Evolutionary conservation across 208 protist species (phyloP).

Genomic region (Naegleria gruberi): DNA sequence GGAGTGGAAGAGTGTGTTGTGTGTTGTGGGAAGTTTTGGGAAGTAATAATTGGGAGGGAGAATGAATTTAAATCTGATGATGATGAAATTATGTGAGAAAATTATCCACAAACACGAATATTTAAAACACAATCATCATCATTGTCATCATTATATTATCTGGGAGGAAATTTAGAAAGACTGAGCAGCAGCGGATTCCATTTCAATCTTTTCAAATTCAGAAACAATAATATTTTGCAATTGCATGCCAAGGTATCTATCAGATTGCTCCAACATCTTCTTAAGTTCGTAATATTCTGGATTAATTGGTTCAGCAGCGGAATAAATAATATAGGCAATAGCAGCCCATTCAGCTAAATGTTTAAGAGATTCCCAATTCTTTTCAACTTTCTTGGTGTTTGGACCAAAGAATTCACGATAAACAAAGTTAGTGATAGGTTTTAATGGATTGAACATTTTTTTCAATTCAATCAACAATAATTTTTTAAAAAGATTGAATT

Average conservation of each 20-base stretch:
- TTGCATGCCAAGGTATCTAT: neutral
- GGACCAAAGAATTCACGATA: neutral
- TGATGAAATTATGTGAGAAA: too few relatives aligned
- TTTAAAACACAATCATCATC: too few relatives aligned
- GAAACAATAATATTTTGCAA: neutral
- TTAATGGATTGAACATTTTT: neutral
- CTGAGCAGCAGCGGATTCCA: too few relatives aligned
- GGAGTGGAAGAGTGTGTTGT: too few relatives aligned
- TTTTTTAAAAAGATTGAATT: too few relatives aligned
- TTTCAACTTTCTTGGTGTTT: neutral
- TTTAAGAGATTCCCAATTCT: neutral
- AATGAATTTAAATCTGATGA: too few relatives aligned
- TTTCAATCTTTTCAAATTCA: constrained; percentile 4
- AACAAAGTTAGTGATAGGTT: neutral
- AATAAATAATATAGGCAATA: neutral
- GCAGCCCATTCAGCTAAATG: neutral
- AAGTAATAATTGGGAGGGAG: too few relatives aligned
- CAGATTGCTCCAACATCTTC: neutral
- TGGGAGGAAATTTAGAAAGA: too few relatives aligned
- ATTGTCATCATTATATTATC: too few relatives aligned
- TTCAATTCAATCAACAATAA: too few relatives aligned
- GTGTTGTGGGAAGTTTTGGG: too few relatives aligned
- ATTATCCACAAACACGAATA: too few relatives aligned
- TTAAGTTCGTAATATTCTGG: neutral
- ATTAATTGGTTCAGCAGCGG: neutral